Evolutionary conservation across 345 rosid genomes (phyloP).

Genomic region (Gossypium thurberi): DNA sequence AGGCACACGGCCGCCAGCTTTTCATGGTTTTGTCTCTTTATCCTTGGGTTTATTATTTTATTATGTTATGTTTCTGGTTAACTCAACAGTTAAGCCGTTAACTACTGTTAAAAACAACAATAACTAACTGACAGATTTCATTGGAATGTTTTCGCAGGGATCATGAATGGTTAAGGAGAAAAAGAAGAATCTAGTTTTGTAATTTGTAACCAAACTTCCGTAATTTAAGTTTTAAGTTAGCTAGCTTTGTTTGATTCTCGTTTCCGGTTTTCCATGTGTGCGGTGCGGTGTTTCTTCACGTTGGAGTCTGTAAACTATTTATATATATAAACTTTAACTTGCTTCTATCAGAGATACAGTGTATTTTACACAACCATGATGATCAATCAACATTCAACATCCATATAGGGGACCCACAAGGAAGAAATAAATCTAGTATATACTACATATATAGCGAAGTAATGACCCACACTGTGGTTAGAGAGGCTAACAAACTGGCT

Average conservation of each 20-base stretch:
- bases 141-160: conserved; percentile 8
- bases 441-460: neutral
- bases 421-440: neutral
- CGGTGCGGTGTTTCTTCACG: neutral
- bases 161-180: neutral
- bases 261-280: neutral
- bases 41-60: neutral
- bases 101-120: neutral
- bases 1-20: conserved; percentile 3
- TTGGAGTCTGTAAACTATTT: neutral
- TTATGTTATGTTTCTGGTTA: neutral
- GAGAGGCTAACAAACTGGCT: too few relatives aligned
- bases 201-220: neutral
- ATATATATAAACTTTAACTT: neutral
- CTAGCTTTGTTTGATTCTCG: neutral
- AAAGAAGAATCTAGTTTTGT: neutral
- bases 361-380: neutral
- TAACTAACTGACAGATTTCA: neutral
- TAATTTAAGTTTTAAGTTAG: neutral
- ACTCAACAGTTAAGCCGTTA: conserved; percentile 2
- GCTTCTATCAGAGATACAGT: neutral
- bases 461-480: neutral
- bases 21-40: conserved; percentile 8
- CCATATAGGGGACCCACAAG: neutral
- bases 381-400: conserved; percentile 1